These are phyloP conservation scores for Daldinia concentrica DNA, from an alignment of 495 filamentous ascomycete genomes.

Conservation along the genomic window DNA sequence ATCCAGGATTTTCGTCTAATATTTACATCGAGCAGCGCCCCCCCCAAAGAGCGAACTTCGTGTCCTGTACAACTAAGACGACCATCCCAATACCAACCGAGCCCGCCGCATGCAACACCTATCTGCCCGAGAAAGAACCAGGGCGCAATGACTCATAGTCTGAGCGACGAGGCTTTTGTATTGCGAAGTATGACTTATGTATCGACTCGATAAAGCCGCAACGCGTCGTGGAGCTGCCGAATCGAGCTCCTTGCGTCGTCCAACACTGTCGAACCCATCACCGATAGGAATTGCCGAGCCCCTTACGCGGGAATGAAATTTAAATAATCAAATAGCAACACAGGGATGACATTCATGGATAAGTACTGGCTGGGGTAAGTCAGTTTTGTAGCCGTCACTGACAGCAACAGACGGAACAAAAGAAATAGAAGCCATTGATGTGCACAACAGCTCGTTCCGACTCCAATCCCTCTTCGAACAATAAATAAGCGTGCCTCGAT, in stretches of 20 bases:
- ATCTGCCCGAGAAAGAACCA: neutral
- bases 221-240: slow-evolving; percentile 1
- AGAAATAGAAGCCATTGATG: neutral
- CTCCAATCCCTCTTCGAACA: neutral
- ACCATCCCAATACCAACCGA: neutral
- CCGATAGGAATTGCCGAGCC: neutral
- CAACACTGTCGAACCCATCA: neutral
- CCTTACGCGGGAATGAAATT: neutral
- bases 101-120: neutral
- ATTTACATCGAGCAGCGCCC: neutral
- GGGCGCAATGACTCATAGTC: neutral
- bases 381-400: neutral
- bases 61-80: neutral
- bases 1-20: neutral
- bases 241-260: slow-evolving; percentile 2
- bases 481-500: neutral
- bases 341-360: neutral
- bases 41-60: neutral
- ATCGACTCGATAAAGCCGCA: neutral
- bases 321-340: neutral
- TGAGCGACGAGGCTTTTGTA: neutral
- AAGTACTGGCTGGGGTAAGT: neutral
- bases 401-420: neutral
- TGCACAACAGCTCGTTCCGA: neutral
- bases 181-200: neutral